phyloP scores from a whole-genome alignment of 441 rosid species.

The Pelargonium citronellum region DNA sequence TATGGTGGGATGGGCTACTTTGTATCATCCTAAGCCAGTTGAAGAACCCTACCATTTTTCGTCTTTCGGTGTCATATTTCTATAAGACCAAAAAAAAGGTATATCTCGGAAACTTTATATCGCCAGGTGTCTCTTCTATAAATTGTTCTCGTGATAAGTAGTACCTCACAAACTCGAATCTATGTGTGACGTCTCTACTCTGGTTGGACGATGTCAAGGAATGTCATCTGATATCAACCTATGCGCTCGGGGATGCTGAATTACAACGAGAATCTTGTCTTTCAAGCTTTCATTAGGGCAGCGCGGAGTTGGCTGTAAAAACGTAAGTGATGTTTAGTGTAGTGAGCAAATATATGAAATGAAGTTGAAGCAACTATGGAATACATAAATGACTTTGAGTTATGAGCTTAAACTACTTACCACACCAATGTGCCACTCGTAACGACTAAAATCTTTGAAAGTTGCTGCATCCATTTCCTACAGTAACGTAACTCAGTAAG shows the following conservation, averaged over 20 bases:
- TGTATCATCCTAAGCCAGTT: too few species aligned
- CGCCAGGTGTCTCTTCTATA: background rate
- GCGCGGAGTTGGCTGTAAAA: slow-evolving; percentile 54
- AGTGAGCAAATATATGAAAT: background rate
- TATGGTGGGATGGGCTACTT: too few species aligned
- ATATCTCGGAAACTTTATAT: background rate
- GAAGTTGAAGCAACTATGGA: background rate
- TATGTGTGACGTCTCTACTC: too few species aligned
- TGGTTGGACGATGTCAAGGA: background rate
- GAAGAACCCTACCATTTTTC: background rate
- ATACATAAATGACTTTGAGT: too few species aligned
- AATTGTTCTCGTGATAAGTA: slow-evolving; percentile 5
- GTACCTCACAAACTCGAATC: too few species aligned
- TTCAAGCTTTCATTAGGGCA: slow-evolving; percentile 31
- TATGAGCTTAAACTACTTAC: slow-evolving; percentile 34
- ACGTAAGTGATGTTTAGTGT: background rate
- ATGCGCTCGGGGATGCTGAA: slow-evolving; percentile 64
- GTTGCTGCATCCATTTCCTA: slow-evolving; percentile 87
- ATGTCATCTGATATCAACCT: slow-evolving; percentile 16
- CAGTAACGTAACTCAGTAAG: slow-evolving; percentile 6
- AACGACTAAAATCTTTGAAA: slow-evolving; percentile 54
- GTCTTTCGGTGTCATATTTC: background rate
- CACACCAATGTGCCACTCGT: slow-evolving; percentile 86
- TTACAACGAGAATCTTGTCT: slow-evolving; percentile 60
- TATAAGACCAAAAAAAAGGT: background rate